A percentile compares a stretch with the other conserved stretches of the same genome.
Conservation (phyloP, 140 eudicot species). For the Ambrosia hybrid region DNA sequence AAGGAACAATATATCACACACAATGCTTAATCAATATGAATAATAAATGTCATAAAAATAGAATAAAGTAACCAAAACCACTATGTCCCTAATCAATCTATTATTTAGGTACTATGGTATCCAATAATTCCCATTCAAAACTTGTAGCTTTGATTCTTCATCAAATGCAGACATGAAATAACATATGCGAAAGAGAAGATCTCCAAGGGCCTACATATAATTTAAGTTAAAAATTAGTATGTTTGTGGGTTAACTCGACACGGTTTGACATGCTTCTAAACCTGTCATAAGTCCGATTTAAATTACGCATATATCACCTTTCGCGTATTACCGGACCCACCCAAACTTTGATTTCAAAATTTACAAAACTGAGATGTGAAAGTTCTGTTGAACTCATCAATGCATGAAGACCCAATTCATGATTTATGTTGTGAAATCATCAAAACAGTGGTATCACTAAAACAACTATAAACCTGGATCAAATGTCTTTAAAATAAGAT, state of each 20-base stretch:
- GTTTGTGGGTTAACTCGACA: not conserved
- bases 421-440: too few relatives aligned
- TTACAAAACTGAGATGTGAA: too few relatives aligned
- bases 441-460: too few relatives aligned
- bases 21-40: too few relatives aligned
- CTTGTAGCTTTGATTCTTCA: constrained; percentile 94
- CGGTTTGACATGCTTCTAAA: not conserved
- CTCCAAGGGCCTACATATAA: constrained; percentile 71
- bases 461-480: too few relatives aligned
- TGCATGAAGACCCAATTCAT: too few relatives aligned
- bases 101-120: constrained; percentile 87
- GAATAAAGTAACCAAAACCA: constrained; percentile 4
- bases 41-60: too few relatives aligned
- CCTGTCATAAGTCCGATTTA: not conserved
- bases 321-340: constrained; percentile 50
- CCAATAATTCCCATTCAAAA: constrained; percentile 85
- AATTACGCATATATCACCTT: constrained; percentile 97
- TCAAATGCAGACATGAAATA: constrained; percentile 92
- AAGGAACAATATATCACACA: too few relatives aligned
- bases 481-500: too few relatives aligned
- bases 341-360: not conserved
- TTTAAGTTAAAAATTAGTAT: constrained; percentile 8
- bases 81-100: constrained; percentile 80
- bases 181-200: constrained; percentile 83
- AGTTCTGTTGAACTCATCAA: too few relatives aligned